phyloP scores from a whole-genome alignment of 2,329 filamentous ascomycete genomes.

The Cytospora piceicola region DNA sequence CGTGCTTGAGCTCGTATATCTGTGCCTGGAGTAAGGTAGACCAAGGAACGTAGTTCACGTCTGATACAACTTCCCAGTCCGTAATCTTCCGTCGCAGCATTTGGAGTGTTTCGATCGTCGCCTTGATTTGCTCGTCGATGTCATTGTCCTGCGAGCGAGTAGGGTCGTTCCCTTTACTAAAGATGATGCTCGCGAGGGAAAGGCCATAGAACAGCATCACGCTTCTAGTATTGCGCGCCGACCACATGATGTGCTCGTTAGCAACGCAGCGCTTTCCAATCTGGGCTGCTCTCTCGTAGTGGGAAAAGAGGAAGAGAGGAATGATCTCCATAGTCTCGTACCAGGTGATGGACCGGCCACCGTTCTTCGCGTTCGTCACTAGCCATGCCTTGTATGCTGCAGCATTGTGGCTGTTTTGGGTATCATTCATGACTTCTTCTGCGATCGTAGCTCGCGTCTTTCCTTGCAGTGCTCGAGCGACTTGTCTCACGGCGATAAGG shows the following conservation, averaged over 20 bases:
- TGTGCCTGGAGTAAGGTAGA: slow-evolving; percentile 70
- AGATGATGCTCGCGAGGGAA: slow-evolving; percentile 56
- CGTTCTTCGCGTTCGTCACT: slow-evolving; percentile 56
- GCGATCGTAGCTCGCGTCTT: slow-evolving; percentile 64
- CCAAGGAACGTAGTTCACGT: slow-evolving; percentile 74
- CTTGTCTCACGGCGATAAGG: slow-evolving; percentile 68
- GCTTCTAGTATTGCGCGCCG: slow-evolving; percentile 60
- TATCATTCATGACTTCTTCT: slow-evolving; percentile 65
- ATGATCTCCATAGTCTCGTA: slow-evolving; percentile 71
- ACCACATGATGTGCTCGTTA: slow-evolving; percentile 58
- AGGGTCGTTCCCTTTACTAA: slow-evolving; percentile 55
- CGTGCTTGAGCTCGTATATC: slow-evolving; percentile 62
- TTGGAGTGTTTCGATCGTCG: slow-evolving; percentile 57
- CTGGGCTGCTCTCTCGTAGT: slow-evolving; percentile 63
- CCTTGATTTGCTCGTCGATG: slow-evolving; percentile 47
- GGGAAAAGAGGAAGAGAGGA: slow-evolving; percentile 65
- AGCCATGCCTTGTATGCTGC: slow-evolving; percentile 63
- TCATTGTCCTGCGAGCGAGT: slow-evolving; percentile 45
- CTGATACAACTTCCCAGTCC: slow-evolving; percentile 65
- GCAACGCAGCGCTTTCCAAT: slow-evolving; percentile 56
- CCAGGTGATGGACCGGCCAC: slow-evolving; percentile 65
- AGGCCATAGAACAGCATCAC: slow-evolving; percentile 65
- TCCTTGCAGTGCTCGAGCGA: slow-evolving; percentile 71
- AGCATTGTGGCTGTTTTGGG: slow-evolving; percentile 61
- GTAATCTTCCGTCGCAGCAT: slow-evolving; percentile 64